Base-by-base conservation (phyloP, 2,329 filamentous ascomycete species). In the Colletotrichum spaethianum region DNA sequence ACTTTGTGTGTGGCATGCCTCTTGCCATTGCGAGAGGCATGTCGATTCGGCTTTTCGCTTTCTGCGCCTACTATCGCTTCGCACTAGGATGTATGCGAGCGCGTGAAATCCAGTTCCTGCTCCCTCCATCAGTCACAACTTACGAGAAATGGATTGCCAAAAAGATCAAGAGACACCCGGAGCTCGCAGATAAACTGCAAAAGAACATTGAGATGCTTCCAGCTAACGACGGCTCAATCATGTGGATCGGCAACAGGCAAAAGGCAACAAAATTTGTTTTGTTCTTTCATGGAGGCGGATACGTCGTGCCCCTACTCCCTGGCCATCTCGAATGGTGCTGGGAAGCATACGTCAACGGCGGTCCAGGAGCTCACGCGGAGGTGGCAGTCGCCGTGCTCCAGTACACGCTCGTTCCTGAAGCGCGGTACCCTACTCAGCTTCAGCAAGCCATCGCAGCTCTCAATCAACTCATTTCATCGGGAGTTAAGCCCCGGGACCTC, bases 241-340 rank as follows among this genome's bases (percentile, higher is more conserved):
- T 79, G 42, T 80, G 79, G 79, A 60, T 80, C n/a, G 79, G 78
- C 36, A 70, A 80, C 73, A 76, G 78, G 26, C 42, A 67, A 42
- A 73, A 53, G 18, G 78, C 79, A 1, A 76, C 73, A 20, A 78
- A 77, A 38, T 79, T 64, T 9, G 78, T 79, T 12, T 73, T 76
- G 46, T 80, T 80, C 68, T 71, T 80, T 40, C 79, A 80, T 57
- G 79, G 79, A n/a, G 79, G 79, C 20, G 79, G 77, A 12, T 80
- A 77, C 71, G 62, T 76, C 14, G 64, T 76, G 1, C 77, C 78
- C 2, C 42, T 76, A 12, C 46, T 62, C 4, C 44, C 59, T 0
- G 77, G 76, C 0, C 78, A 80, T 48, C 52, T 80, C 1, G 75
- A 77, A 33, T 79, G 76, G 78, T 79, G 78, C 55, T 70, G 75